Evolutionary conservation across 768 basidiomycete species (phyloP).

Genomic region (Termitomyces heimii): DNA sequence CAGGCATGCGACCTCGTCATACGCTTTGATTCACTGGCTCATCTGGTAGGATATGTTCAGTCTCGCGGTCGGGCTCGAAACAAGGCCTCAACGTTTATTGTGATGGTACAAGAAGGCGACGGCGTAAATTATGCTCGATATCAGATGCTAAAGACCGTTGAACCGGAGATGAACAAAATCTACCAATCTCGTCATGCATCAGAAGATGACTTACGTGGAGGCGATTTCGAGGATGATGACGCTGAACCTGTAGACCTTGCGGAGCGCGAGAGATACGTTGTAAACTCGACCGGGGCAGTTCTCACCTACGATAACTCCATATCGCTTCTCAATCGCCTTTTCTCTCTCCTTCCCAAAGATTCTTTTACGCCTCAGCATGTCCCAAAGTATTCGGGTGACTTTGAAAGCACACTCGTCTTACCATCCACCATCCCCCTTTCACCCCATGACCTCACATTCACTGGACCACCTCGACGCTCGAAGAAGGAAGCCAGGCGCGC

Average conservation of each 20-base stretch:
- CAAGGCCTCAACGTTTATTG: conserved; percentile 67
- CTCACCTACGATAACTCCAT: conserved; percentile 77
- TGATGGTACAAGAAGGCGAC: conserved; percentile 71
- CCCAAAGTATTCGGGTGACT: conserved; percentile 62
- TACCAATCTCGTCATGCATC: conserved; percentile 50
- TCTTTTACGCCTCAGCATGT: conserved; percentile 53
- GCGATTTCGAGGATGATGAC: conserved; percentile 29
- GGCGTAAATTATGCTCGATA: conserved; percentile 53
- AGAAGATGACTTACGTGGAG: conserved; percentile 36
- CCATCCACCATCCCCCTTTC: conserved; percentile 64
- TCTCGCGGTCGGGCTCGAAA: conserved; percentile 83
- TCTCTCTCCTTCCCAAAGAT: conserved; percentile 71
- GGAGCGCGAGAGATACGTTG: conserved; percentile 67
- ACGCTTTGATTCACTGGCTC: conserved; percentile 77
- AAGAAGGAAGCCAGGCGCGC: conserved; percentile 83
- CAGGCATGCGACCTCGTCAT: conserved; percentile 83
- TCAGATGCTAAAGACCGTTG: conserved; percentile 47
- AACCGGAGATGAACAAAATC: conserved; percentile 56
- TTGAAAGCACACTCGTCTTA: conserved; percentile 49
- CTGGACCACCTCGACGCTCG: conserved; percentile 54
- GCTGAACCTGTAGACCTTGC: conserved; percentile 50
- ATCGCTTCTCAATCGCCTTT: conserved; percentile 66
- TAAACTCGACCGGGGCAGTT: conserved; percentile 67
- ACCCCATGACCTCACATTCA: conserved; percentile 43
- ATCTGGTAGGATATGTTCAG: conserved; percentile 86